Evolutionary conservation across 1,139 yeast species (phyloP), one percentile per base, ranked within the genome.

Genomic region (Yamadazyma diospyri): DNA sequence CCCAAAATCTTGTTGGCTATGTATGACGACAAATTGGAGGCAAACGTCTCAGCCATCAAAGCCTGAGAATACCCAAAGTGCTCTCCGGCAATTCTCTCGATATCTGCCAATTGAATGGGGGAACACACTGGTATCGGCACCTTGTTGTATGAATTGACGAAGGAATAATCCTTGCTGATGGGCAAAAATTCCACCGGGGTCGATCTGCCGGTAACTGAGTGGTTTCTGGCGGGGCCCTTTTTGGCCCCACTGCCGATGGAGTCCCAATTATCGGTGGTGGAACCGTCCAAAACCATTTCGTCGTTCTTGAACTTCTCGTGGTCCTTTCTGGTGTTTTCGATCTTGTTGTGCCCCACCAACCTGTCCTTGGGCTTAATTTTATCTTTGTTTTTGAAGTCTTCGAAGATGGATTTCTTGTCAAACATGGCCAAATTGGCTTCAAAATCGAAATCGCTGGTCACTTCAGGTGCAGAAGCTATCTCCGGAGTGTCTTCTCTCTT

Each of bases 41-140:
- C 88, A 30, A 87, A 78, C 32, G 79, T 77, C 53, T 87, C 97
- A n/a, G 75, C 61, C 46, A 80, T 56, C 8, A 75, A 56, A 8
- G 55, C 54, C 10, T 72, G 64, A 1, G 75, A 47, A 13, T 80
- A 55, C 1, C 77, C 79, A 55, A 68, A 81, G 7, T 65, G 55
- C 17, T 78, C 81, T 4, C 61, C 55, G 12, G 83, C 58, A 13
- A 78, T 54, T 29, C 84, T 68, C 53, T 86, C 94, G 37, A 87
- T 75, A 44, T 86, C 95, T n/a, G 82, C 64, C 40, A 87, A 59
- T 55, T 88, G 95, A 6, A 86, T 77, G 1, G 95, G 92, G 1
- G 92, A 76, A 11, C 89, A 82, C 36, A 80, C 64, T 2, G 92
- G 84, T 4, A 79, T 59, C 3, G 45, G 26, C 3, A 41, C 38